These are phyloP conservation scores for Mucor irregularis DNA, from an alignment of 371 early-diverging fungal genomes.

Conservation along the genomic window DNA sequence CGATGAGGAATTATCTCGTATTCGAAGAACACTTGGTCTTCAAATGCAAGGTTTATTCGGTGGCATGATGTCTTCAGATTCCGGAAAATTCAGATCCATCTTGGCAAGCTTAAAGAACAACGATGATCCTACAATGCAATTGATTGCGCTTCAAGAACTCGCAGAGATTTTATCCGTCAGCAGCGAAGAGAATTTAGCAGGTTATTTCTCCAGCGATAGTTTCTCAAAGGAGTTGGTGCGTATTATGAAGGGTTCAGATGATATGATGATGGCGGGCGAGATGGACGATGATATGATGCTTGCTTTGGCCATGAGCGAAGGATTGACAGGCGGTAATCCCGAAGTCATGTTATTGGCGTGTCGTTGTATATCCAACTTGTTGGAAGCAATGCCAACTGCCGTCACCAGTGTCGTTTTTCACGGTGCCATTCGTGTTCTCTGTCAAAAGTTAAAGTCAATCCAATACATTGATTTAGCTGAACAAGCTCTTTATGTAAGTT, in stretches of 20 bases:
- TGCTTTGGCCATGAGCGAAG: slow-evolving; percentile 47
- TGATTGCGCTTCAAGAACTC: slow-evolving; percentile 68
- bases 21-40: slow-evolving; percentile 43
- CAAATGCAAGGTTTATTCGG: slow-evolving; percentile 52
- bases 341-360: slow-evolving; percentile 85
- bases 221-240: slow-evolving; percentile 60
- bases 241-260: slow-evolving; percentile 54
- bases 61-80: slow-evolving; percentile 48
- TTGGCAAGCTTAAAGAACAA: slow-evolving; percentile 48
- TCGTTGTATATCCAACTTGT: slow-evolving; percentile 84
- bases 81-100: slow-evolving; percentile 48
- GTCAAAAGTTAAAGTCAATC: slow-evolving; percentile 76
- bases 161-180: slow-evolving; percentile 70
- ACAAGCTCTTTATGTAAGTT: slow-evolving; percentile 71
- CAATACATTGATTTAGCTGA: slow-evolving; percentile 94
- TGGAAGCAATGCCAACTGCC: slow-evolving; percentile 84
- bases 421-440: slow-evolving; percentile 73
- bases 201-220: slow-evolving; percentile 55
- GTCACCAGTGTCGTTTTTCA: slow-evolving; percentile 66
- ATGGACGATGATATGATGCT: slow-evolving; percentile 52
- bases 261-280: slow-evolving; percentile 17
- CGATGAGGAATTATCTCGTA: slow-evolving; percentile 40
- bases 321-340: slow-evolving; percentile 55
- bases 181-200: slow-evolving; percentile 66
- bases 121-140: slow-evolving; percentile 63